phyloP scores from a whole-genome alignment of 345 rosid genomes.

The Eucalyptus cloeziana region DNA sequence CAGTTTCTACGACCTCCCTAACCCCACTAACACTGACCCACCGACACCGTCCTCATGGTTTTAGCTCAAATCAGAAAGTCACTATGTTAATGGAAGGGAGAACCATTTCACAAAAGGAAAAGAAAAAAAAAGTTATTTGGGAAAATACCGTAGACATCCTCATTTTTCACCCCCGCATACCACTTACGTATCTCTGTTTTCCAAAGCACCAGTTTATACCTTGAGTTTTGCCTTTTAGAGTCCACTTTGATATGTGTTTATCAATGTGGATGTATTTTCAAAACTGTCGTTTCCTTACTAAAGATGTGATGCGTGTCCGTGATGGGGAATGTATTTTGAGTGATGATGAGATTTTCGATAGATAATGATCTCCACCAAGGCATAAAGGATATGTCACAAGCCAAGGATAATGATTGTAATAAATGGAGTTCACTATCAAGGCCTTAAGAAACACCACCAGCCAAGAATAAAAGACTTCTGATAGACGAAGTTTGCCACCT shows the following conservation, averaged over 20 bases:
- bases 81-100: not conserved
- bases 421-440: not conserved
- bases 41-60: not conserved
- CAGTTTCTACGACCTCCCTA: not conserved
- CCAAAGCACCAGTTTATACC: not conserved
- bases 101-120: not conserved
- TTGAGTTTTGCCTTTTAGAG: not conserved
- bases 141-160: not conserved
- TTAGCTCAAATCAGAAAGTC: not conserved
- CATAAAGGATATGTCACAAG: not conserved
- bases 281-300: not conserved
- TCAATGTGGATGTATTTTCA: not conserved
- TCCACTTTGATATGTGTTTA: not conserved
- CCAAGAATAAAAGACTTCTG: not conserved
- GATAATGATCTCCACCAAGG: not conserved
- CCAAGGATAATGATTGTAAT: fast-evolving
- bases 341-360: not conserved
- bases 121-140: not conserved
- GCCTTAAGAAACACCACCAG: not conserved
- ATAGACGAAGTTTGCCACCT: not conserved
- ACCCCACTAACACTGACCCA: not conserved
- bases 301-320: not conserved
- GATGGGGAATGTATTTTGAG: not conserved
- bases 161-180: not conserved
- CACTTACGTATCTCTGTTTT: not conserved